These are phyloP conservation scores for Rhododendron mucronatum DNA, from an alignment of 148 eudicot species.

Conservation along the genomic window DNA sequence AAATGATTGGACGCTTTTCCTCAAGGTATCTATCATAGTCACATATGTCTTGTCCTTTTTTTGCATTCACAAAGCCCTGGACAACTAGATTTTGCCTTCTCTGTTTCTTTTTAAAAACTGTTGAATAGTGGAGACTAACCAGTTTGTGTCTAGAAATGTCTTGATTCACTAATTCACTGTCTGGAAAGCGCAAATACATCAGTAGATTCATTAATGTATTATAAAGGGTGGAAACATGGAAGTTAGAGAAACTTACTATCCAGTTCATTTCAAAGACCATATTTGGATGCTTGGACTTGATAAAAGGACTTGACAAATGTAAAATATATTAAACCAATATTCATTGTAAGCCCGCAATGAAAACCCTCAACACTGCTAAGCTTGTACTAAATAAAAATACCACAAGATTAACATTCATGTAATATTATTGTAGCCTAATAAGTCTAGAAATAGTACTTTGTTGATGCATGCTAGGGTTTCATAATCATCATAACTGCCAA, in stretches of 20 bases:
- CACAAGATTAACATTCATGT: not conserved
- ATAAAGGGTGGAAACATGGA: not conserved
- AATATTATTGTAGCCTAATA: not conserved
- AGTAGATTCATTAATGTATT: not conserved
- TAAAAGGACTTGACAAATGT: not conserved
- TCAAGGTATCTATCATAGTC: conserved; percentile 45
- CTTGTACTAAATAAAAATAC: not conserved
- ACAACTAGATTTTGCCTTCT: not conserved
- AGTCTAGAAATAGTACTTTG: not conserved
- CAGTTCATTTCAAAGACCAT: not conserved
- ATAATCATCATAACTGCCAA: not conserved
- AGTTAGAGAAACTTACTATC: not conserved
- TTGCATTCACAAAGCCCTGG: not conserved
- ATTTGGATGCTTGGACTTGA: not conserved
- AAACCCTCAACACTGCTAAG: not conserved
- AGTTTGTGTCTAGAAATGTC: not conserved
- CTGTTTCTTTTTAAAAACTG: not conserved
- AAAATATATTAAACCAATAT: not conserved
- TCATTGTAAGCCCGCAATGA: not conserved
- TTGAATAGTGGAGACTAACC: not conserved
- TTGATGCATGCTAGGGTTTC: not conserved
- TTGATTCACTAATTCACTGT: not conserved
- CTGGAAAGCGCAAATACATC: not conserved
- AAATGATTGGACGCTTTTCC: conserved; percentile 56
- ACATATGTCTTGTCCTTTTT: not conserved